Percentiles rank a stretch among this genome's conserved stretches.
phyloP scores from a whole-genome alignment of 805 yeast species.

The Kuraishia molischiana region DNA sequence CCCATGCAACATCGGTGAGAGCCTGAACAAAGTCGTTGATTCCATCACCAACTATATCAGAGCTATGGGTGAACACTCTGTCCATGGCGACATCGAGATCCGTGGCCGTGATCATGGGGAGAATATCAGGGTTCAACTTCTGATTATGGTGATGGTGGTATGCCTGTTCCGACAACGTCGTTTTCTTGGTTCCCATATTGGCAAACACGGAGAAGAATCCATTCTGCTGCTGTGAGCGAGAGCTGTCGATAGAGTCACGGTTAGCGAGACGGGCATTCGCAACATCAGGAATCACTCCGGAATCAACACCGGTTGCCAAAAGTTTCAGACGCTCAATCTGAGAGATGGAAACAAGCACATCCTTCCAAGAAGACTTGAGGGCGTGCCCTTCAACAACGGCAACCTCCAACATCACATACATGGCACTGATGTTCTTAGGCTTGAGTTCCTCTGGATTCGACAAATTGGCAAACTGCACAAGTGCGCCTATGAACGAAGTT shows the following conservation, averaged over 20 bases:
- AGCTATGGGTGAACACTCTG: constrained; percentile 76
- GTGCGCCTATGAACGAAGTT: constrained; percentile 81
- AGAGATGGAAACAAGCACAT: constrained; percentile 70
- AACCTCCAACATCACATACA: constrained; percentile 60
- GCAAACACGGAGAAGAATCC: constrained; percentile 48
- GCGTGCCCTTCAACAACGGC: constrained; percentile 75
- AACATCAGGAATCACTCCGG: constrained; percentile 79
- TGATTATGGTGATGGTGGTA: constrained; percentile 65
- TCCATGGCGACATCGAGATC: constrained; percentile 77
- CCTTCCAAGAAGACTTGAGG: constrained; percentile 74
- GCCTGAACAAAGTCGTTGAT: constrained; percentile 85
- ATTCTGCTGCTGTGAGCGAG: constrained; percentile 25
- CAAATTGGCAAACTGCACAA: constrained; percentile 78
- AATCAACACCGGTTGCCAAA: constrained; percentile 79
- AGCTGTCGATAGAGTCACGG: constrained; percentile 43
- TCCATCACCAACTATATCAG: constrained; percentile 70
- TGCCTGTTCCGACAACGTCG: constrained; percentile 57
- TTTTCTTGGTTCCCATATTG: constrained; percentile 20
- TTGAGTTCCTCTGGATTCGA: constrained; percentile 72
- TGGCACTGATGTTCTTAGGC: constrained; percentile 73
- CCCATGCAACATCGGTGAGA: constrained; percentile 74
- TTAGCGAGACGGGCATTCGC: constrained; percentile 62
- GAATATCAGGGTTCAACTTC: constrained; percentile 48
- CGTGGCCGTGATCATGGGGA: constrained; percentile 48
- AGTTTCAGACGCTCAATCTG: constrained; percentile 88